Base-by-base conservation (phyloP, 129 eudicot species). In the Deinandra increscens region DNA sequence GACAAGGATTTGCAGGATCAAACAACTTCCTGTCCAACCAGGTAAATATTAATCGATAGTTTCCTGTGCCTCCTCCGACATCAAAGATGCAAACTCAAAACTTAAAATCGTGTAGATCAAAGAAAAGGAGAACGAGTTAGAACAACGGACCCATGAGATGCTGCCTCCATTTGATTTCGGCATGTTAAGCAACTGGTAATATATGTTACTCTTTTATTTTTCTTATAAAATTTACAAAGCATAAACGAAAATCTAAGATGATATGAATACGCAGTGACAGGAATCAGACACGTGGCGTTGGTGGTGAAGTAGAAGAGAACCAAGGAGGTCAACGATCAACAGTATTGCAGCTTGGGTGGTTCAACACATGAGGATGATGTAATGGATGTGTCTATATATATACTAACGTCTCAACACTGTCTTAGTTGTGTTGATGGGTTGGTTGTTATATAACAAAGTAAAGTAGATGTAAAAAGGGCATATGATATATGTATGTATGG, bases 1-100 rank as follows among this genome's bases (percentile, higher is more conserved):
- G 96, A 82, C 66, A 91, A 91, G 81, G 87, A 78, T 48, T 66
- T 91, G 88, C 94, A 82, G 74, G 96, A 86, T 51, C 87, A 51
- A 88, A 91, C 76, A 88, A 75, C 78, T 0, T 44, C 44, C 86
- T 91, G 22, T 65, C 82, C 33, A 84, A 84, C 66, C 78, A 85
- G 91, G 97, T 90, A 43, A 77, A 9, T 58, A 22, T 60, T 33
- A 39, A 64, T 51, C 6, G 9, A 18, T 26, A 60, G 20, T 37
- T 29, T 13, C 22, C 20, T 6, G 3, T 3, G 58, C 56, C 56
- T n/a, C n/a, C n/a, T 71, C 66, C 13, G 9, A 6, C 11, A 33
- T 46, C 14, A 29, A 29, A 9, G 6, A 33, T 9, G 18, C 49
- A 9, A 12, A 8, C 13, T 46, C 55, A 34, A 17, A 19, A 22